Base-by-base conservation (phyloP, 1,139 yeast species). In the Dujonia santamariae region DNA sequence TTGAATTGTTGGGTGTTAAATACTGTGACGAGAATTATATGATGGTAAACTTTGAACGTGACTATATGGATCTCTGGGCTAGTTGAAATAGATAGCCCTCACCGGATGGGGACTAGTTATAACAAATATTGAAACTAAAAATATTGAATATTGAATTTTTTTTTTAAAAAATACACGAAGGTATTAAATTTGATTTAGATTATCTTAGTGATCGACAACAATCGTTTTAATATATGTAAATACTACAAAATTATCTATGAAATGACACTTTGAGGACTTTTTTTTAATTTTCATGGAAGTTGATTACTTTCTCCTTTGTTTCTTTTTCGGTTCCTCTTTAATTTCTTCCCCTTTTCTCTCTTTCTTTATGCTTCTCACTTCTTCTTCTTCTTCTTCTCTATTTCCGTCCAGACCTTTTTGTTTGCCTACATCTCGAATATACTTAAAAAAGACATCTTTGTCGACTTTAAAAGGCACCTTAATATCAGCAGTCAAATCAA, bases 11-110 rank as follows among this genome's bases (percentile, higher is more conserved):
- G 32, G 56, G 63, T 26, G 46, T 56, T 19, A 53, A 50, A 8
- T 51, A 49, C 30, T 48, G 53, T 38, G 72, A 67, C 42, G 61
- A 60, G 31, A 54, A 53, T 36, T 68, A 65, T 44, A 51, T 59
- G 47, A 49, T 68, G 46, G 53, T 66, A 17, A 67, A 67, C 43
- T 65, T 63, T 38, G 71, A 66, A 32, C 53, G 47, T 28, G 74
- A 68, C 44, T 61, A 59, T 43, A 40, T 67, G 42, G 60, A 56
- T 40, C 42, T 58, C n/a, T n/a, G n/a, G n/a, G n/a, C n/a, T n/a
- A n/a, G n/a, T n/a, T n/a, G 19, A 15, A 26, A 12, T 17, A 26
- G 19, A 18, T 30, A 28, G 22, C 30, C 22, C 26, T 12, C 15
- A 26, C 15, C 16, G 21, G n/a, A 19, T 31, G 24, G 39, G 22